Base-by-base conservation (phyloP, 1,284 basidiomycete genomes). In the Microbotryum silenes-acaulis region DNA sequence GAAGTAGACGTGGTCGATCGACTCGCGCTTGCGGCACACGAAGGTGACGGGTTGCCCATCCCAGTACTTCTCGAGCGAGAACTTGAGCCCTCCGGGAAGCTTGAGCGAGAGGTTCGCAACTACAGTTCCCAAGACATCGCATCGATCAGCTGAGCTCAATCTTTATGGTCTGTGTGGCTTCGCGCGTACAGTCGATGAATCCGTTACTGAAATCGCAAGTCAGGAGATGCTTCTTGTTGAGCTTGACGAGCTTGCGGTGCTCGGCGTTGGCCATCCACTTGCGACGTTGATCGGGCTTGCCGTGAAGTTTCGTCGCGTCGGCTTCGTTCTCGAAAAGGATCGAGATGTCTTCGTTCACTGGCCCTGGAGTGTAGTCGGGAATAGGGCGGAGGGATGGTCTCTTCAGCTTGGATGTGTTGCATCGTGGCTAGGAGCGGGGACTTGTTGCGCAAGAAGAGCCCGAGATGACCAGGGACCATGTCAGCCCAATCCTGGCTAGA, bases 301-400 rank as follows among this genome's bases (percentile, higher is more conserved):
- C 61, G 27, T 54, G 42, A 12, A 65, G 91, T 77, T 42, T 42
- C 37, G 14, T 42, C 16, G 37, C 37, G 37, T 93, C 85, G 65
- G 86, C 79, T 75, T 93, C 90, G 73, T 83, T 83, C 79, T 86
- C 85, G 27, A 62, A 61, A 33, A 62, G 51, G 7, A 59, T 53
- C 7, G 56, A 21, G 45, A 65, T 54, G 55, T 71, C 70, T 23
- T 72, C 70, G 16, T 57, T 51, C 37, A 68, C 64, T 5, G 65
- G 57, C n/a, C 23, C 37, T 7, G 58, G 55, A 6, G 23, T 31
- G 63, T 65, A 72, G 4, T 51, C 16, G 0, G 61, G 47, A 16
- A 57, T 42, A 3, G 47, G 12, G 29, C 47, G n/a, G 52, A 9
- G 3, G 44, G 52, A n/a, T 14, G 21, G 51, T 59, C 58, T 52